Conservation (phyloP, 1,139 yeast species). For the Blastobotrys petasosporus region DNA sequence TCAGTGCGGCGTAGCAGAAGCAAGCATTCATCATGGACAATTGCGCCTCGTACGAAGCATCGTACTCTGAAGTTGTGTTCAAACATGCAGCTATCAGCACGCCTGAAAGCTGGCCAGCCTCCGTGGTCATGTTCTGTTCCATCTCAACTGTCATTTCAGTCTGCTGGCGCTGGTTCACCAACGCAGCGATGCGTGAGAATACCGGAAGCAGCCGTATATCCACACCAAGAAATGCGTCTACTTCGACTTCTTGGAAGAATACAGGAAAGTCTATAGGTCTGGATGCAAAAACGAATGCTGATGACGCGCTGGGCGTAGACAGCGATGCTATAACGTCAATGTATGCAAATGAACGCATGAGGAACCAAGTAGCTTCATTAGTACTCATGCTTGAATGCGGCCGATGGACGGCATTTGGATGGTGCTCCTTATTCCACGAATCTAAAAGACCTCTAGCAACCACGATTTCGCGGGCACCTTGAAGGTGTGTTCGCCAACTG, state of each 20-base stretch:
- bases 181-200: conserved; percentile 43
- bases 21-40: conserved; percentile 46
- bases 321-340: conserved; percentile 63
- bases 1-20: conserved; percentile 46
- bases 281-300: conserved; percentile 18
- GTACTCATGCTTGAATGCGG: conserved; percentile 22
- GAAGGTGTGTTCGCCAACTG: conserved; percentile 58
- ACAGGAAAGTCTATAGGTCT: conserved; percentile 16
- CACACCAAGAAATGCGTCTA: conserved; percentile 50
- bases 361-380: conserved; percentile 49
- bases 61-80: background rate
- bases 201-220: conserved; percentile 47
- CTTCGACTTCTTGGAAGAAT: conserved; percentile 27
- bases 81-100: conserved; percentile 23
- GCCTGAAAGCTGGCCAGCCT: conserved; percentile 25
- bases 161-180: conserved; percentile 34
- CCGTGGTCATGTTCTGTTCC: conserved; percentile 20
- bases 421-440: conserved; percentile 21
- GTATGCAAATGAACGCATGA: conserved; percentile 68
- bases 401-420: conserved; percentile 23
- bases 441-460: conserved; percentile 48
- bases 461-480: conserved; percentile 66
- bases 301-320: conserved; percentile 26
- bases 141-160: conserved; percentile 8
- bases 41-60: conserved; percentile 18